Evolutionary conservation across 257 asterid genomes (phyloP), one percentile per base, ranked within the genome.

Genomic region (Catharanthus roseus): DNA sequence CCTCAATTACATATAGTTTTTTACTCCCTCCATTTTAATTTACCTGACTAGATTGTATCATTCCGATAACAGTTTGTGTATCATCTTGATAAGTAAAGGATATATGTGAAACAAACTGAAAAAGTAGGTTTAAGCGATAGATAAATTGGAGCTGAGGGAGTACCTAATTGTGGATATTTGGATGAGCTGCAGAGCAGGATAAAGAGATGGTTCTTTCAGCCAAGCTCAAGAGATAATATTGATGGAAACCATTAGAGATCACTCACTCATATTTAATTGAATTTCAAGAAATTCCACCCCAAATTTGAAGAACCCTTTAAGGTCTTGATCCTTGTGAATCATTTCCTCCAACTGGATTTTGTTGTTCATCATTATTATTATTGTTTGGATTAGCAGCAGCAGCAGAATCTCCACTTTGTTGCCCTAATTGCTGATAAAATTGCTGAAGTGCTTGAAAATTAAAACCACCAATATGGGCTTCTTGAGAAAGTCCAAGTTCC

Each of bases 401-500:
- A 10, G 66, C 78, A 7, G 68, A 77, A 18, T 74, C 88, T 55
- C 85, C 85, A 53, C 56, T 70, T 15, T 38, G 42, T 8, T 81
- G 90, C 12, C 86, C 89, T 66, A 85, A 76, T 69, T 86, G 93
- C 78, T 87, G 93, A 54, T 89, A 87, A 24, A 84, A 78, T 70
- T 87, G 91, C 21, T 61, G 81, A 0, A 89, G 73, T 7, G 88
- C 82, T 26, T 89, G 93, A 31, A 81, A 73, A 80, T 81, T 87
- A 5, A 86, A 18, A 33, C 85, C 85, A 50, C 90, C 90, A 44
- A 85, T 82, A 51, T 81, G 86, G 8, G 87, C 89, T 33, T 87
- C 96, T 8, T 87, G 96, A 36, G 96, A 89, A 28, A 89, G 90
- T 9, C 96, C 96, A n/a, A 89, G 93, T 82, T 87, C 93, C 68